Percentiles rank a stretch among this genome's conserved stretches.
Evolutionary conservation across 495 filamentous ascomycete genomes (phyloP).

Genomic region (Aeminium ludgeri): DNA sequence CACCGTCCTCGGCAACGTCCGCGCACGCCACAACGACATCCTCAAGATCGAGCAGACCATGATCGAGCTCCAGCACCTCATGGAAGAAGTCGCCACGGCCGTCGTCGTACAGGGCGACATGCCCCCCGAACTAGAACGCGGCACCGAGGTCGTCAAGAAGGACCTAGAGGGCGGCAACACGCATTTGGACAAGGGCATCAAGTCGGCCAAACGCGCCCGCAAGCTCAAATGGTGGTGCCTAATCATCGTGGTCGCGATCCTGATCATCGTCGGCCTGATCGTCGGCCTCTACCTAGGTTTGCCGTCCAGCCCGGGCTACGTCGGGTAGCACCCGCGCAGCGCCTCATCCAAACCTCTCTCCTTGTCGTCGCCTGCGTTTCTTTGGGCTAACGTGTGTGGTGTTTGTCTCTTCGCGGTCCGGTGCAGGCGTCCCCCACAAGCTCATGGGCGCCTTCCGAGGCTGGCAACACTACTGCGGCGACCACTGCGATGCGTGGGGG

Average conservation of each 20-base stretch:
- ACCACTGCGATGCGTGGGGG: neutral
- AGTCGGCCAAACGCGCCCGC: conserved; percentile 37
- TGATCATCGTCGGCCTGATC: conserved; percentile 29
- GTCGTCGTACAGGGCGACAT: conserved; percentile 45
- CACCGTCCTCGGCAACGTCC: conserved; percentile 51
- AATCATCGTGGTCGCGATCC: conserved; percentile 32
- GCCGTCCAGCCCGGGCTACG: too few species aligned
- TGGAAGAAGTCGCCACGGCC: conserved; percentile 48
- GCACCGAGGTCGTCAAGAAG: conserved; percentile 37
- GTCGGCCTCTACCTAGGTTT: conserved; percentile 27
- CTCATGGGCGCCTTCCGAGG: too few species aligned
- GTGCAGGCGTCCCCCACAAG: too few species aligned
- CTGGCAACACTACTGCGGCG: too few species aligned
- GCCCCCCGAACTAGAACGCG: conserved; percentile 36
- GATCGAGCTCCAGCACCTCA: conserved; percentile 45
- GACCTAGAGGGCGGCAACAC: conserved; percentile 43
- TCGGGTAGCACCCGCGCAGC: too few species aligned
- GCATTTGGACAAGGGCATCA: conserved; percentile 44
- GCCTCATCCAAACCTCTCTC: too few species aligned
- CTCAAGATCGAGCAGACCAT: conserved; percentile 53
- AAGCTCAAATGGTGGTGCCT: conserved; percentile 61
- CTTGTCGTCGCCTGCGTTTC: too few species aligned
- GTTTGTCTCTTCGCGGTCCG: too few species aligned
- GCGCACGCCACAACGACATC: conserved; percentile 61
- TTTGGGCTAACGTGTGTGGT: too few species aligned